phyloP scores from a whole-genome alignment of 805 yeast genomes.

The Ogataea degrootiae region DNA sequence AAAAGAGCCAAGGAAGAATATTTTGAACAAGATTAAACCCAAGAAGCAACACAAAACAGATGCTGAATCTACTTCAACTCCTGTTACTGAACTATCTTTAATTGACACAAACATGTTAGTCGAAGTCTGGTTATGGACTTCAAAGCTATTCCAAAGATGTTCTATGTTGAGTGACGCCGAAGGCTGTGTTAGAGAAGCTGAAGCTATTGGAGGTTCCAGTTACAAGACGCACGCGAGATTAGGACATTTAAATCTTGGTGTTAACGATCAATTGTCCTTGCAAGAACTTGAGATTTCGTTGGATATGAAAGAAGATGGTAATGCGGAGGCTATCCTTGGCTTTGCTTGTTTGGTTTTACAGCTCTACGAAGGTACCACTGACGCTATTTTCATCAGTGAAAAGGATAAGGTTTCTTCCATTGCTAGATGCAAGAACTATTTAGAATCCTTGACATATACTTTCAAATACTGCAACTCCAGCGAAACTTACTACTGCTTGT shows the following conservation, averaged over 20 bases:
- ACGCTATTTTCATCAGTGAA: conserved; percentile 43
- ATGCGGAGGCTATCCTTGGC: conserved; percentile 51
- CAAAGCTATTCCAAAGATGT: conserved; percentile 56
- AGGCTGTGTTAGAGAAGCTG: conserved; percentile 71
- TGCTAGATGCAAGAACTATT: conserved; percentile 47
- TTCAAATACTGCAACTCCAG: conserved; percentile 36
- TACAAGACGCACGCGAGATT: conserved; percentile 45
- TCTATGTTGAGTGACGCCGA: conserved; percentile 57
- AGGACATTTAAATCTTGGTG: conserved; percentile 38
- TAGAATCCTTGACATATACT: conserved; percentile 37
- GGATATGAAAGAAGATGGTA: conserved; percentile 39
- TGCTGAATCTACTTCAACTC: conserved; percentile 7
- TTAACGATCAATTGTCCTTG: conserved; percentile 39
- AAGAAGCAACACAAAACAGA: conserved; percentile 6
- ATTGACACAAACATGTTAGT: conserved; percentile 43
- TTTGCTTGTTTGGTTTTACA: conserved; percentile 46
- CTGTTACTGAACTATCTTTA: conserved; percentile 1
- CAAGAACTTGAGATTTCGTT: conserved; percentile 63
- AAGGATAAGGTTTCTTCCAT: conserved; percentile 57
- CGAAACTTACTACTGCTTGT: conserved; percentile 70
- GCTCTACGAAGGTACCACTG: conserved; percentile 1
- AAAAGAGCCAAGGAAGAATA: conserved; percentile 17
- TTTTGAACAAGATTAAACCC: conserved; percentile 10
- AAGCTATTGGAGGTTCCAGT: conserved; percentile 40
- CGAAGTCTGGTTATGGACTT: conserved; percentile 70